Base-by-base conservation (phyloP, 306 rosid species). In the Vachellia collinsii region DNA sequence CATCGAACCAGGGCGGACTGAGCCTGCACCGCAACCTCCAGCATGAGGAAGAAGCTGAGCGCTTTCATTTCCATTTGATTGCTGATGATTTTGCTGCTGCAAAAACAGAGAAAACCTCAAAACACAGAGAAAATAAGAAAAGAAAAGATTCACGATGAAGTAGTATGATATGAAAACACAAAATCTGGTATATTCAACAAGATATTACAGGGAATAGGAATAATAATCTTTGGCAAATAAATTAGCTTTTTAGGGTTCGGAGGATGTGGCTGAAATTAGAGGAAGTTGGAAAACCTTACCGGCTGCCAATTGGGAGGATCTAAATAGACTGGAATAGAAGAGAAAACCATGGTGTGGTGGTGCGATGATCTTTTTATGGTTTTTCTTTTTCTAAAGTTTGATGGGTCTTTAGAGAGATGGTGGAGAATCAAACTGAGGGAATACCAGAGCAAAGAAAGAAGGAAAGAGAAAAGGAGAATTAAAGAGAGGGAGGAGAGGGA, bases 241-340 rank as follows among this genome's bases (percentile, higher is more conserved):
- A 78, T 70, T 80, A 77, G 48, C 85, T 76, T 82, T 86, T 77
- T 77, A 65, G 75, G 86, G 88, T 53, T 81, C 72, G 85, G 72
- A 79, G 78, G 80, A 70, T 81, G 89, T 71, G 88, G 87, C 81
- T 81, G 82, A 75, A 85, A 85, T 70, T 72, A 14, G 84, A 68
- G 81, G 81, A 87, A 34, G 14, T 34, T 12, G 39, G 68, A 64
- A 36, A 64, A 64, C 46, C 85, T 87, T 90, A 95, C 99, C 98
- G 91, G 99, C 22, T 93, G 94, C 98, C 97, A 96, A 87, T 90
- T 93, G 83, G 92, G 93, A 89, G 98, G 91, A 92, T 96, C 99
- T 93, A 93, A 90, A 93, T 89, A 96, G 90, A 89, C 87, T 87
- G 98, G 99, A 93, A 86, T 86, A 86, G 97, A 93, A 76, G 99